Evolutionary conservation across 2,329 filamentous ascomycete genomes (phyloP).

Genomic region (Blastomyces gilchristii): DNA sequence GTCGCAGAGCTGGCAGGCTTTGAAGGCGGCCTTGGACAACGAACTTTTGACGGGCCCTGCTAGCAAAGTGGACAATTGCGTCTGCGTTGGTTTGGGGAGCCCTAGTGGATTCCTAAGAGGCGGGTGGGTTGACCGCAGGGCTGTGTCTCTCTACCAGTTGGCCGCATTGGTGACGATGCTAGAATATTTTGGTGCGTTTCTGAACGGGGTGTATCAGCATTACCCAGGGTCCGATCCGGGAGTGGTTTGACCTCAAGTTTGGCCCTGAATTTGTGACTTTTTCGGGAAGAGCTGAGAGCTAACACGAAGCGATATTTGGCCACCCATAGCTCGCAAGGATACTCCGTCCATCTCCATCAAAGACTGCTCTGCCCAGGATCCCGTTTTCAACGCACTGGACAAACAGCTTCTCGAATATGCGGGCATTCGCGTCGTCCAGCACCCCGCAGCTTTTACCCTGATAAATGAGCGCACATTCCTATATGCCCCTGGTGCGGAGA

Average conservation of each 20-base stretch:
- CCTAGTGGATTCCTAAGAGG: constrained; percentile 34
- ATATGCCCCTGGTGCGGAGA: constrained; percentile 52
- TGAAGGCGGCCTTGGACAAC: constrained; percentile 14
- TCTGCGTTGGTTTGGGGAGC: constrained; percentile 35
- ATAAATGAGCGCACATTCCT: constrained; percentile 44
- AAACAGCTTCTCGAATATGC: constrained; percentile 27
- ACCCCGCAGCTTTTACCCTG: constrained; percentile 44
- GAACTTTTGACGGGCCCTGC: not conserved
- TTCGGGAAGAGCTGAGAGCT: constrained; percentile 3
- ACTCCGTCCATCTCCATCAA: constrained; percentile 28
- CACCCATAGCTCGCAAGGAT: not conserved
- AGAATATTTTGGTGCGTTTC: constrained; percentile 21
- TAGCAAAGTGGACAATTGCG: constrained; percentile 21
- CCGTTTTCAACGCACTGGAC: constrained; percentile 43
- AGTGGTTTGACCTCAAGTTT: not conserved
- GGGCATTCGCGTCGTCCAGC: constrained; percentile 30
- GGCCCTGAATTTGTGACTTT: constrained; percentile 2
- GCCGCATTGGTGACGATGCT: constrained; percentile 28
- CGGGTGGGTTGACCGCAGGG: constrained; percentile 34
- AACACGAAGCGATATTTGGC: constrained; percentile 1
- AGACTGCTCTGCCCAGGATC: constrained; percentile 43
- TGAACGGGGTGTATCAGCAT: not conserved
- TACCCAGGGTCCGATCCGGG: not conserved
- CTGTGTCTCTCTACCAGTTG: constrained; percentile 34
- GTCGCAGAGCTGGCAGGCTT: constrained; percentile 22